These are phyloP conservation scores for Ambispora gerdemannii DNA, from an alignment of 192 early-diverging fungal genomes.

Conservation along the genomic window DNA sequence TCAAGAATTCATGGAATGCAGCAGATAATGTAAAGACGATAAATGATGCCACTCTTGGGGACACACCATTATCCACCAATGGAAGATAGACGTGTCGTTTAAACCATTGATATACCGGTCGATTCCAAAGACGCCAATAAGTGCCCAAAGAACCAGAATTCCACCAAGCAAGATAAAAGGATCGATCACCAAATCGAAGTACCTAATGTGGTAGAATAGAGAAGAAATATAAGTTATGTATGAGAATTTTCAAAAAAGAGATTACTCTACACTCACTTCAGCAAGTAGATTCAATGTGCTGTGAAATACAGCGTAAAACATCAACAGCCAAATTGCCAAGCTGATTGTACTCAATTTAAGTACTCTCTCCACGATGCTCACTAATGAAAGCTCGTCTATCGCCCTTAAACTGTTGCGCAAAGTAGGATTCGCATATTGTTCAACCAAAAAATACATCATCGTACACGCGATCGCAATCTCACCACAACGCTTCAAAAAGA, in stretches of 20 bases:
- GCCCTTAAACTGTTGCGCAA: conserved; percentile 72
- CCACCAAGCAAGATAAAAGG: conserved; percentile 91
- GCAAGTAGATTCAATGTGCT: conserved; percentile 75
- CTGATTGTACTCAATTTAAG: conserved; percentile 78
- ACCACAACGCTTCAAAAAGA: conserved; percentile 74
- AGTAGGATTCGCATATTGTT: conserved; percentile 79
- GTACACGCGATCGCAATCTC: conserved; percentile 66
- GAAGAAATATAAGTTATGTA: too few relatives aligned
- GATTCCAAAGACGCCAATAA: conserved; percentile 93
- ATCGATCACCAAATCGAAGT: conserved; percentile 81
- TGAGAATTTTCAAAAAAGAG: too few relatives aligned
- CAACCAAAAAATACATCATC: conserved; percentile 76
- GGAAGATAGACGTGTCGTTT: conserved; percentile 89
- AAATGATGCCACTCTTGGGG: conserved; percentile 54
- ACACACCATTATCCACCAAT: conserved; percentile 61
- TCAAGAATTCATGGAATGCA: conserved; percentile 79
- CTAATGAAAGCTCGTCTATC: conserved; percentile 63
- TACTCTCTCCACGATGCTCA: conserved; percentile 74
- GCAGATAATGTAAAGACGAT: conserved; percentile 82
- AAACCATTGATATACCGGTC: conserved; percentile 81
- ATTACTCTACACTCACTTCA: conserved; percentile 45
- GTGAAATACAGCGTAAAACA: conserved; percentile 86
- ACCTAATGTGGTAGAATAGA: too few relatives aligned
- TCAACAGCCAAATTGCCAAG: conserved; percentile 84
- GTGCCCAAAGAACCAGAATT: conserved; percentile 71